Evolutionary conservation across 106 monocot genomes (phyloP).

Genomic region (Dendrobium chrysotoxum): DNA sequence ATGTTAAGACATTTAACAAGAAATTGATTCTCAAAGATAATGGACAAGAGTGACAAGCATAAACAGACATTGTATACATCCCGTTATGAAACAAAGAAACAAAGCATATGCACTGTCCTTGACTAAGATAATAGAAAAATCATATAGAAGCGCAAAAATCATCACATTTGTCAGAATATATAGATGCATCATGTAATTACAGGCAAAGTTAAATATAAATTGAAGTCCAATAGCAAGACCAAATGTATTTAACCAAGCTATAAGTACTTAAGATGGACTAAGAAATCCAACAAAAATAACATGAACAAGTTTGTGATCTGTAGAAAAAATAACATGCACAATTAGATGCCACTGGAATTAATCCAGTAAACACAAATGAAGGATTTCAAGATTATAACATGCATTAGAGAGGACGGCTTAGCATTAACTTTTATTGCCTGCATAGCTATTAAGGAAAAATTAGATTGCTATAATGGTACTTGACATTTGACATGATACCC

Average conservation of each 20-base stretch:
- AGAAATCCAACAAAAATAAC: not conserved
- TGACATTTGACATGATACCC: no score
- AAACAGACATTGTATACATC: no score
- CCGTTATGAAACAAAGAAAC: no score
- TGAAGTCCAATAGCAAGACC: not conserved
- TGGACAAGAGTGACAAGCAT: no score
- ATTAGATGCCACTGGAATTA: not conserved
- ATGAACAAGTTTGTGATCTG: no score
- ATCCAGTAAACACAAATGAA: not conserved
- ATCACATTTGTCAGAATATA: not conserved
- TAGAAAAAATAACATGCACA: not conserved
- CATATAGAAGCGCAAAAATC: no score
- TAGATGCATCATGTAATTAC: not conserved
- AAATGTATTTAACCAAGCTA: not conserved
- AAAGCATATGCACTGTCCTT: no score
- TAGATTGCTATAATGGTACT: no score
- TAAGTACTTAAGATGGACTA: not conserved
- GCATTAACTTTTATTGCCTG: not conserved
- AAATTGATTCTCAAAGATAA: no score
- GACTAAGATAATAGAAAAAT: no score
- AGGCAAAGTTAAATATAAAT: not conserved
- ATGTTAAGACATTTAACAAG: no score
- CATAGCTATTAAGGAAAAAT: not conserved
- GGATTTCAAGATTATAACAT: no score
- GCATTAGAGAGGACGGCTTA: not conserved